These are phyloP conservation scores for Starmera quercuum DNA, from an alignment of 805 yeast species.

Conservation along the genomic window DNA sequence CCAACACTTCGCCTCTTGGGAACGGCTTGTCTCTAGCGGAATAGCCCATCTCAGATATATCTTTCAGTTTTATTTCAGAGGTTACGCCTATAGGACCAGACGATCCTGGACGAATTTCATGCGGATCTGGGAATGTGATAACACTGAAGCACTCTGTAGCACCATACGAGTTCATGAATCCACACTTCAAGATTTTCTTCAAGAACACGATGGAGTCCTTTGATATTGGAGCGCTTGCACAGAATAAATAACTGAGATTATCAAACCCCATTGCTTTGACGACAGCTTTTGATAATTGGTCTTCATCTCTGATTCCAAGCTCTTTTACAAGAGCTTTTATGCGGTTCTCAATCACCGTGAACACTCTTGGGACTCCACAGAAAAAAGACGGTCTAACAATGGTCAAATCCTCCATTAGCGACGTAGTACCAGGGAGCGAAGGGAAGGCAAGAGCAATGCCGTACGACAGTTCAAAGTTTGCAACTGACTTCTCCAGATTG, in stretches of 20 bases:
- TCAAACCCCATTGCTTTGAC: conserved; percentile 46
- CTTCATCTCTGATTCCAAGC: conserved; percentile 30
- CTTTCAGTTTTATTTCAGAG: conserved; percentile 52
- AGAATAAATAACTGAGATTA: conserved; percentile 29
- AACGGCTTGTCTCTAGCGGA: conserved; percentile 31
- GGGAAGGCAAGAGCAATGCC: too few species aligned
- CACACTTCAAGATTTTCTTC: conserved; percentile 49
- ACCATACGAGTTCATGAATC: conserved; percentile 66
- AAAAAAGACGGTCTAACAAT: too few species aligned
- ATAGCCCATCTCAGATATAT: conserved; percentile 58
- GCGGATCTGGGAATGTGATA: conserved; percentile 31
- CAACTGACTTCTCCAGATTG: conserved; percentile 41
- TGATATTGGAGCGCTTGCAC: conserved; percentile 70
- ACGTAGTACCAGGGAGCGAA: too few species aligned
- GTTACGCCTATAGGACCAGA: conserved; percentile 53
- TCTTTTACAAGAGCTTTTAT: conserved; percentile 28
- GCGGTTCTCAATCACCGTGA: conserved; percentile 31
- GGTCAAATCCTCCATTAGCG: too few species aligned
- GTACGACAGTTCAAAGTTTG: conserved; percentile 32
- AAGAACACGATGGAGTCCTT: conserved; percentile 53
- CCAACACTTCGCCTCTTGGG: conserved; percentile 50
- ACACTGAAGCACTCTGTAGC: conserved; percentile 71
- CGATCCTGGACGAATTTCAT: conserved; percentile 41
- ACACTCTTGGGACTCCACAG: conserved; percentile 38
- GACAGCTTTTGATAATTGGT: conserved; percentile 35